Evolutionary conservation across 352 stramenopile species (phyloP), one percentile per base, ranked within the genome.

Genomic region (Elongisporangium undulatum): DNA sequence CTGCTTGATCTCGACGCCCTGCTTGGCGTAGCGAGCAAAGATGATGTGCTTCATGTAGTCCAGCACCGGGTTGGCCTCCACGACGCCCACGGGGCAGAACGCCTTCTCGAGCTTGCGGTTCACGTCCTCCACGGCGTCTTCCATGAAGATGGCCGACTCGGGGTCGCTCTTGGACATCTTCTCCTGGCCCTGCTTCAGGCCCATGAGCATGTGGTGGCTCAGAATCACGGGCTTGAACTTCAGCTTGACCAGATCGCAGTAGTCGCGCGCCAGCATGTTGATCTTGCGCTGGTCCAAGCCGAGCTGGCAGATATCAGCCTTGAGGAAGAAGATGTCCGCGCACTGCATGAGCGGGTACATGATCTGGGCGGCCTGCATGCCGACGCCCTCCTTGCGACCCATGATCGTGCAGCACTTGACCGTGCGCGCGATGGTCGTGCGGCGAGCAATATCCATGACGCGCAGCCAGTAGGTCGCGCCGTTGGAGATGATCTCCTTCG

Each of bases 131-230:
- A 71, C 79, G 2, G 87, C 86, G 74, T 99, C 96, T 68, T 99
- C 97, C 97, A 99, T 99, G 73, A 99, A 99, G 63, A 99, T 98
- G 19, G 92, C 92, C 53, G 85, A 97, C 82, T 99, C 96, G 5
- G 97, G 97, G 85, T 99, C 96, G 61, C 91, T 98, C 81, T 99
- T 99, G 62, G 85, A 98, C 97, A 99, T 99, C 78, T 99, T 99
- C 69, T 98, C 96, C 74, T 99, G 97, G 5, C 97, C 97, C 61
- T 98, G 85, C 77, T 99, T 99, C 22, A 99, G 77, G 19, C 97
- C 97, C 79, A 98, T 98, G 34, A 99, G 87, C 97, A 99, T 99
- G 81, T 99, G 97, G 87, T 99, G 97, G 69, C 89, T 98, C 51
- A 99, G 77, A 71, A 99, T 99, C 39, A 99, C 89, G 41, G 96